phyloP scores from a whole-genome alignment of 164 flowering plant genomes.

The Amborella trichopoda region DNA sequence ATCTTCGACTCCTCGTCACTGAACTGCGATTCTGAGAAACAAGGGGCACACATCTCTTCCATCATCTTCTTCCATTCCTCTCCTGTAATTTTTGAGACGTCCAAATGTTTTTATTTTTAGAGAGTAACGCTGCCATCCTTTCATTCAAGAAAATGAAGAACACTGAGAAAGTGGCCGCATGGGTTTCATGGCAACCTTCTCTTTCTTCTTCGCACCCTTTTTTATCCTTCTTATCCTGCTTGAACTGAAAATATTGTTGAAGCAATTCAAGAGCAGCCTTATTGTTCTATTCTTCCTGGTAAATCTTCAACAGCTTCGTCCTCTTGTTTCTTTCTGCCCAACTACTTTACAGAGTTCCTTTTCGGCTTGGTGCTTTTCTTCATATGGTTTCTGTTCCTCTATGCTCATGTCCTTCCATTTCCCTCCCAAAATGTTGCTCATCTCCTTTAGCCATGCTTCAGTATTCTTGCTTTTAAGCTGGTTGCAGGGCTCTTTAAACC shows the following conservation, averaged over 20 bases:
- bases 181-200: slow-evolving; percentile 74
- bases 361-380: slow-evolving; percentile 67
- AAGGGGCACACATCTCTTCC: slow-evolving; percentile 45
- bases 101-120: slow-evolving; percentile 41
- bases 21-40: no score
- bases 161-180: slow-evolving; percentile 67
- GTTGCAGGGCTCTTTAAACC: slow-evolving; percentile 87
- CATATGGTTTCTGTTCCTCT: slow-evolving; percentile 94
- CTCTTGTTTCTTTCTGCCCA: slow-evolving; percentile 78
- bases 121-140: slow-evolving; percentile 39
- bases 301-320: slow-evolving; percentile 80
- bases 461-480: slow-evolving; percentile 76
- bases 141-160: slow-evolving; percentile 65
- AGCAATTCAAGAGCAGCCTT: slow-evolving; percentile 88
- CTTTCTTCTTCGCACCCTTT: slow-evolving; percentile 29
- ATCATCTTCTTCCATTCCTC: slow-evolving; percentile 91
- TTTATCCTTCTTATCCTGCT: slow-evolving; percentile 56
- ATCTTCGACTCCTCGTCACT: no score
- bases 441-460: slow-evolving; percentile 68
- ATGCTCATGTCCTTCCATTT: slow-evolving; percentile 70
- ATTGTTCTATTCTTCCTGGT: slow-evolving; percentile 85
- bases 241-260: slow-evolving; percentile 77
- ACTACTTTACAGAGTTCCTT: slow-evolving; percentile 62
- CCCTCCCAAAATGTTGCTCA: slow-evolving; percentile 58
- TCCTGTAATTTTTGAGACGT: slow-evolving; percentile 61